Conservation (phyloP, 208 protist species). For the Acanthamoeba triangularis region DNA sequence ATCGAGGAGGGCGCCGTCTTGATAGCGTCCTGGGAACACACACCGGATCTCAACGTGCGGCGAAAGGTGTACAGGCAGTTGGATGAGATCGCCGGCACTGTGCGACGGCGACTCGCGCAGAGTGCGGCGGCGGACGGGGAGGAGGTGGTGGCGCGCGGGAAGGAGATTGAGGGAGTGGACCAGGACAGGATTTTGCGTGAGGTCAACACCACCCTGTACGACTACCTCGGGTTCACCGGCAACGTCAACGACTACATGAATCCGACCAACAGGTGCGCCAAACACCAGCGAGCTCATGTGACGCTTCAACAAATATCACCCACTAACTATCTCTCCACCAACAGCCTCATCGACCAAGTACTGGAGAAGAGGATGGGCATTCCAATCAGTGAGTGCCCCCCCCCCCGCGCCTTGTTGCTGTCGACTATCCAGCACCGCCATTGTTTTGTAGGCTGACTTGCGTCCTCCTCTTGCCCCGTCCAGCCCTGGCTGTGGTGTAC, state of each 20-base stretch:
- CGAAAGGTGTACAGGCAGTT: background rate
- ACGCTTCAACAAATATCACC: background rate
- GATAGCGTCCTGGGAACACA: constrained; percentile 8
- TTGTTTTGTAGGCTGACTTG: too few relatives aligned
- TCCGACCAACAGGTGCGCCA: background rate
- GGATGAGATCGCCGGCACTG: background rate
- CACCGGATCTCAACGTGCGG: background rate
- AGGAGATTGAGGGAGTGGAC: background rate
- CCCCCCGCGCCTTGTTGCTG: background rate
- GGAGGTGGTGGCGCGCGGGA: background rate
- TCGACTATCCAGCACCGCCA: background rate
- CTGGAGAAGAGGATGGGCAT: background rate
- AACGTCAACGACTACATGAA: constrained; percentile 56
- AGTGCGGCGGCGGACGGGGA: background rate
- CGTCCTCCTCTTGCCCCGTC: background rate
- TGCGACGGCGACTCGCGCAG: background rate
- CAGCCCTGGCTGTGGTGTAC: constrained; percentile 1
- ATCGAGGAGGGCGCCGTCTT: constrained; percentile 7
- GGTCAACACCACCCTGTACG: background rate
- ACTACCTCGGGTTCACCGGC: background rate
- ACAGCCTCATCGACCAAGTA: background rate
- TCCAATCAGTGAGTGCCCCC: background rate
- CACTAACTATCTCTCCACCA: background rate
- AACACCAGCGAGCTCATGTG: background rate
- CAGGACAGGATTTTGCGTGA: background rate